A percentile compares a stretch with the other conserved stretches of the same genome.
Evolutionary conservation across 2,329 filamentous ascomycete genomes (phyloP).

Genomic region (Penicillium sp.): DNA sequence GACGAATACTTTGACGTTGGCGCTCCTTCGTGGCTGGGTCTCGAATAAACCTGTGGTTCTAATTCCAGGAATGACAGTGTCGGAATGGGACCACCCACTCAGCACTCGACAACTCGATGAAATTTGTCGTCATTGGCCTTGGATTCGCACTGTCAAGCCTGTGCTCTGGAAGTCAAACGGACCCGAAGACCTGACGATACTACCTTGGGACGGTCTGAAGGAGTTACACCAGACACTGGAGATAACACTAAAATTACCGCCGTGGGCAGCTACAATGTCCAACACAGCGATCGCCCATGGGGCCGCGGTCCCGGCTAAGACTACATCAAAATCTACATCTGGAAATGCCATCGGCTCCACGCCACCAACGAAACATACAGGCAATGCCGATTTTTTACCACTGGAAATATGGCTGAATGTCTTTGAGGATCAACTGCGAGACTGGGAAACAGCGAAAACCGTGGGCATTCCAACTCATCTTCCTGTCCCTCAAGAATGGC

Average conservation of each 20-base stretch:
- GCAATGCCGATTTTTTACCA: conserved; percentile 54
- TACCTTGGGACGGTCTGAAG: conserved; percentile 51
- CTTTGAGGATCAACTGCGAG: conserved; percentile 70
- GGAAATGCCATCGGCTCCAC: conserved; percentile 34
- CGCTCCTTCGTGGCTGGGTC: conserved; percentile 82
- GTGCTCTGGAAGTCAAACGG: conserved; percentile 77
- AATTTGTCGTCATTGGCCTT: conserved; percentile 78
- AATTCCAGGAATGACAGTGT: conserved; percentile 82
- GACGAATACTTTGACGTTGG: conserved; percentile 74
- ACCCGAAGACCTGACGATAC: conserved; percentile 48
- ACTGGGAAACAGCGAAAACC: conserved; percentile 86
- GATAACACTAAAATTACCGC: conserved; percentile 28
- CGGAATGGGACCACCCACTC: conserved; percentile 88
- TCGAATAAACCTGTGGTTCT: conserved; percentile 79
- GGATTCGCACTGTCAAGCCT: conserved; percentile 77
- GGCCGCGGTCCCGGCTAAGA: conserved; percentile 3
- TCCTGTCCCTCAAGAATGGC: conserved; percentile 71
- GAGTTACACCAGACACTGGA: conserved; percentile 34
- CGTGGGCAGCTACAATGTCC: conserved; percentile 16
- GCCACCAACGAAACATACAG: conserved; percentile 19
- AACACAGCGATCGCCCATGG: conserved; percentile 16
- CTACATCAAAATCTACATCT: conserved; percentile 28
- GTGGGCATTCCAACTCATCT: conserved; percentile 78
- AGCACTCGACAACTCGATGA: conserved; percentile 85
- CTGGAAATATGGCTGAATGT: conserved; percentile 88